Conservation (phyloP, 805 yeast genomes). For the Myxozyma vanderwaltii region DNA sequence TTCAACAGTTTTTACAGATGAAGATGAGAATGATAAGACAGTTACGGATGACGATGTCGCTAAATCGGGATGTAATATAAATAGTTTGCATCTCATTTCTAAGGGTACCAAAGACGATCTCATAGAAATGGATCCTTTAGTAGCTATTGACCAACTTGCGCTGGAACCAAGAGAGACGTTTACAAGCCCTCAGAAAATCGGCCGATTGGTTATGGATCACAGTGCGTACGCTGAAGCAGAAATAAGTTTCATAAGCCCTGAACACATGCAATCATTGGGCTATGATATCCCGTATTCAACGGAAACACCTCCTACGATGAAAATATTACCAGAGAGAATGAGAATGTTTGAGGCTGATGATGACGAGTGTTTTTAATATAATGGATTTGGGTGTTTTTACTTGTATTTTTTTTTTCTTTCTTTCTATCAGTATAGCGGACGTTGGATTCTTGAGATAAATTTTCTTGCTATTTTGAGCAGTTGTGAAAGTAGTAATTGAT, state of each 20-base stretch:
- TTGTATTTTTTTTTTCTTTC: too few species aligned
- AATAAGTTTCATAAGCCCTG: conserved; percentile 20
- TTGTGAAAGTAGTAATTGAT: too few species aligned
- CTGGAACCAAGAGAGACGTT: neutral
- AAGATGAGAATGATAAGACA: neutral
- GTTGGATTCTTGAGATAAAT: too few species aligned
- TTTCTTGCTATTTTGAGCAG: too few species aligned
- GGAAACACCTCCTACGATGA: conserved; percentile 3
- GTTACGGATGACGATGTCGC: neutral
- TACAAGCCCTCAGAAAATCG: neutral
- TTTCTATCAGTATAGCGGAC: too few species aligned
- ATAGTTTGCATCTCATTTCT: neutral
- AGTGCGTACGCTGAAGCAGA: conserved; percentile 6
- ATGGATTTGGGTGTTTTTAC: neutral
- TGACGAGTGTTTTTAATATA: conserved; percentile 4
- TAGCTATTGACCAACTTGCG: conserved; percentile 16
- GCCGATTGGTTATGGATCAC: neutral
- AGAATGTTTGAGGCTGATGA: neutral
- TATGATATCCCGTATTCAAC: conserved; percentile 8
- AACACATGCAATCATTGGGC: conserved; percentile 8
- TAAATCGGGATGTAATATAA: neutral
- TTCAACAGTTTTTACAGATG: neutral
- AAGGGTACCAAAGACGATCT: neutral
- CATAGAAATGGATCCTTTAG: neutral
- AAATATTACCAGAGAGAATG: conserved; percentile 1